These are phyloP conservation scores for Gossypium stocksii DNA, from an alignment of 345 rosid species.

Conservation along the genomic window DNA sequence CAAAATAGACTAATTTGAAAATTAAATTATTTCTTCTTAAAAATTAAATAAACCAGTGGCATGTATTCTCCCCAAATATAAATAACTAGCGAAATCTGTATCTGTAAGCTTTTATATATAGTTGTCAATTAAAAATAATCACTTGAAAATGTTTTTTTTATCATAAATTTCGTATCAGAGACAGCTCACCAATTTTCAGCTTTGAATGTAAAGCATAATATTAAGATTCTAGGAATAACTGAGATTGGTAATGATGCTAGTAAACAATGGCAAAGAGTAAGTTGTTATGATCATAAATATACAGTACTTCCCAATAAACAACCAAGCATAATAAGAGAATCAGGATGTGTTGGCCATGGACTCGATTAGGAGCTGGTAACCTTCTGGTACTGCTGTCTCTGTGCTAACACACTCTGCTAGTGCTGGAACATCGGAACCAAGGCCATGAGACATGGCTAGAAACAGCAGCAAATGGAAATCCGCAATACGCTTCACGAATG, in stretches of 20 bases:
- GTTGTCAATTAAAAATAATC: too few species aligned
- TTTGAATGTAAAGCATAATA: background rate
- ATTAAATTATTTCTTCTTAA: too few species aligned
- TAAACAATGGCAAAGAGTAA: background rate
- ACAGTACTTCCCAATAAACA: background rate
- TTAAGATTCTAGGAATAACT: background rate
- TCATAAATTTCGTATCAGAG: too few species aligned
- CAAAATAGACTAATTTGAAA: too few species aligned
- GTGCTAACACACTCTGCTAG: conserved; percentile 63
- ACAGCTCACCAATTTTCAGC: background rate
- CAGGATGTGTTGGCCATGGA: conserved; percentile 67
- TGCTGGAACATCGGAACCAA: conserved; percentile 67
- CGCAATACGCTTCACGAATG: conserved; percentile 78
- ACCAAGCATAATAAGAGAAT: conserved; percentile 10
- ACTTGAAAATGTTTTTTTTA: too few species aligned
- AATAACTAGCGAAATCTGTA: too few species aligned
- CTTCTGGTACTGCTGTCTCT: conserved; percentile 66
- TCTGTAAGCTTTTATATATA: too few species aligned
- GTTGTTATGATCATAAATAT: background rate
- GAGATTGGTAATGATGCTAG: background rate
- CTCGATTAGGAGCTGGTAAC: conserved; percentile 78
- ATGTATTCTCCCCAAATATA: too few species aligned
- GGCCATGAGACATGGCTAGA: conserved; percentile 64
- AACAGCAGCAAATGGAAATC: conserved; percentile 87
- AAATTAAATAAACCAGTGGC: too few species aligned